These are phyloP conservation scores for Candida lessepsii DNA, from an alignment of 805 yeast genomes.

Conservation along the genomic window DNA sequence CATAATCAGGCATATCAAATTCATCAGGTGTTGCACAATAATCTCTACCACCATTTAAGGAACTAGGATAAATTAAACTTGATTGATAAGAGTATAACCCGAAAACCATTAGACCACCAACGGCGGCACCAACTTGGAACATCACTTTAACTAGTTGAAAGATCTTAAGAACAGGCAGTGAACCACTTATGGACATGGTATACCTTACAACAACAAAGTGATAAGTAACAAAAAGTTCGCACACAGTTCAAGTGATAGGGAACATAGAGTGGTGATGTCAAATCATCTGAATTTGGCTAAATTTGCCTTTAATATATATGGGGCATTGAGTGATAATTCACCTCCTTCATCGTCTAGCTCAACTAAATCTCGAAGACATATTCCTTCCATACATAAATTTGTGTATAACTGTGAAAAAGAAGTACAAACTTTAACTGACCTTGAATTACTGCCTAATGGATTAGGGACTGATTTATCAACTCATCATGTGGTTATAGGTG, in stretches of 20 bases:
- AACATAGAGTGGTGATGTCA: neutral
- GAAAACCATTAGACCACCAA: constrained; percentile 45
- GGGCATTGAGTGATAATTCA: constrained; percentile 25
- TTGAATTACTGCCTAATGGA: constrained; percentile 13
- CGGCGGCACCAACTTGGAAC: constrained; percentile 41
- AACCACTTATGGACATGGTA: neutral
- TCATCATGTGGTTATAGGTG: constrained; percentile 40
- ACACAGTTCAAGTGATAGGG: neutral
- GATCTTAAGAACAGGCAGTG: neutral
- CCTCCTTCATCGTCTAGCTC: constrained; percentile 19
- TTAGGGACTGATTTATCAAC: constrained; percentile 9
- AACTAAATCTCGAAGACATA: constrained; percentile 7
- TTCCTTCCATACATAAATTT: constrained; percentile 14
- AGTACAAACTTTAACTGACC: constrained; percentile 24
- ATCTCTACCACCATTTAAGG: constrained; percentile 70
- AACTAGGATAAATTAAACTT: constrained; percentile 77
- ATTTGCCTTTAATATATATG: constrained; percentile 61
- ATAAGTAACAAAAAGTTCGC: neutral
- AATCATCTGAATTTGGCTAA: constrained; percentile 38
- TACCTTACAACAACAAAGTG: neutral
- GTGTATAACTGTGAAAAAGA: constrained; percentile 27
- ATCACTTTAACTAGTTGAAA: constrained; percentile 21
- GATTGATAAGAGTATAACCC: constrained; percentile 64
- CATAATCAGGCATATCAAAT: constrained; percentile 58
- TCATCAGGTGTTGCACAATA: constrained; percentile 75